These are phyloP conservation scores for Beauveria sp. DNA, from an alignment of 2,329 filamentous ascomycete genomes.

Conservation along the genomic window DNA sequence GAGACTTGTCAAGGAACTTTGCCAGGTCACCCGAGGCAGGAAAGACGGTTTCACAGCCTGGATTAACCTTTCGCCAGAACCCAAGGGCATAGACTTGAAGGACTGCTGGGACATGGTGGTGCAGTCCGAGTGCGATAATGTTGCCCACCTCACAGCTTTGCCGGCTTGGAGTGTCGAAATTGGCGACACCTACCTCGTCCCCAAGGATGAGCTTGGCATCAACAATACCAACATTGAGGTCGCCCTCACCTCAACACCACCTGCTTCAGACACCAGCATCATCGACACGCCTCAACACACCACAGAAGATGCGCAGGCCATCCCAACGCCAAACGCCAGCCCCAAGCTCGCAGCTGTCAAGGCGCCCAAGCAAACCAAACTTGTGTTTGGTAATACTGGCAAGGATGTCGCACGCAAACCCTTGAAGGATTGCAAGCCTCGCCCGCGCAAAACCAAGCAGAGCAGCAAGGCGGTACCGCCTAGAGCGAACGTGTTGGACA, in stretches of 20 bases:
- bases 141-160: slow-evolving; percentile 64
- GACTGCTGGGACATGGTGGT: slow-evolving; percentile 92
- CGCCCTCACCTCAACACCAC: slow-evolving; percentile 20
- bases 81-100: slow-evolving; percentile 75
- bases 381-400: slow-evolving; percentile 32
- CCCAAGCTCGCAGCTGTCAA: slow-evolving; percentile 41
- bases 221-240: slow-evolving; percentile 27
- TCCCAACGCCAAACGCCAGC: slow-evolving; percentile 52
- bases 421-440: slow-evolving; percentile 22
- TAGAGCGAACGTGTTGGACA: slow-evolving; percentile 31
- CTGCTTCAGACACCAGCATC: slow-evolving; percentile 16
- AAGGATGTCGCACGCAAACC: slow-evolving; percentile 16
- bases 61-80: slow-evolving; percentile 87
- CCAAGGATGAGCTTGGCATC: slow-evolving; percentile 36
- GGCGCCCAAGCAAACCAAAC: slow-evolving; percentile 45
- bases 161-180: slow-evolving; percentile 51
- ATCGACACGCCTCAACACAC: slow-evolving; percentile 25
- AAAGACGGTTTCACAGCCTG: slow-evolving; percentile 83
- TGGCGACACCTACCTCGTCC: slow-evolving; percentile 41
- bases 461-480: slow-evolving; percentile 27
- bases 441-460: slow-evolving; percentile 26
- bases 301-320: slow-evolving; percentile 37
- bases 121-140: slow-evolving; percentile 77
- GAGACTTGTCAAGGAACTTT: slow-evolving; percentile 85
- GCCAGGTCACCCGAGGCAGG: slow-evolving; percentile 72